Percentiles rank a stretch among this genome's conserved stretches.
Conservation (phyloP, 2,329 filamentous ascomycete genomes). For the Domatiomyces globalis region DNA sequence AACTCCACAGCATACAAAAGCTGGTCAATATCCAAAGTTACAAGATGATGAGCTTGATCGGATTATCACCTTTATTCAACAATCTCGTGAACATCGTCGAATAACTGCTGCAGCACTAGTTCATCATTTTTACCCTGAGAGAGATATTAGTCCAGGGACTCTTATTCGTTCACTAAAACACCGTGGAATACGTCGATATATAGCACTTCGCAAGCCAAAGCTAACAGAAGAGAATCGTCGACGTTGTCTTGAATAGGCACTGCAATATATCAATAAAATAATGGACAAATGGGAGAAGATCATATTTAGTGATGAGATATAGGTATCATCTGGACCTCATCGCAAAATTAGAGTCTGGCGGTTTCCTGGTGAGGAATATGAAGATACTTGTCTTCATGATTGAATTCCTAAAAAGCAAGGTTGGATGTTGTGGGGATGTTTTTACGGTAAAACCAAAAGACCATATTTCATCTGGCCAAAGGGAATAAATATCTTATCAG, state of each 20-base stretch:
- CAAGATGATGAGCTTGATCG: no score
- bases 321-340: conserved; percentile 10
- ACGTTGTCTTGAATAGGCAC: neutral
- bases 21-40: no score
- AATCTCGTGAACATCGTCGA: neutral
- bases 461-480: conserved; percentile 22
- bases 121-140: neutral
- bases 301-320: conserved; percentile 17
- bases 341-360: conserved; percentile 11
- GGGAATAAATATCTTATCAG: conserved; percentile 18
- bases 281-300: conserved; percentile 5
- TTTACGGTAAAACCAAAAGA: conserved; percentile 18
- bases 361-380: conserved; percentile 12
- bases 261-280: conserved; percentile 1
- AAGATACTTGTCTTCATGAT: conserved; percentile 17
- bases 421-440: conserved; percentile 23
- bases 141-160: neutral
- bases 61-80: no score
- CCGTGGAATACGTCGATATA: neutral
- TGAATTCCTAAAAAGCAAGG: conserved; percentile 14
- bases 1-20: no score
- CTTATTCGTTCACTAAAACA: neutral
- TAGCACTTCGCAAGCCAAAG: conserved; percentile 1
- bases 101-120: neutral
- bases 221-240: neutral